Evolutionary conservation across 179 eudicot species (phyloP).

Genomic region (Beta corolliflora): DNA sequence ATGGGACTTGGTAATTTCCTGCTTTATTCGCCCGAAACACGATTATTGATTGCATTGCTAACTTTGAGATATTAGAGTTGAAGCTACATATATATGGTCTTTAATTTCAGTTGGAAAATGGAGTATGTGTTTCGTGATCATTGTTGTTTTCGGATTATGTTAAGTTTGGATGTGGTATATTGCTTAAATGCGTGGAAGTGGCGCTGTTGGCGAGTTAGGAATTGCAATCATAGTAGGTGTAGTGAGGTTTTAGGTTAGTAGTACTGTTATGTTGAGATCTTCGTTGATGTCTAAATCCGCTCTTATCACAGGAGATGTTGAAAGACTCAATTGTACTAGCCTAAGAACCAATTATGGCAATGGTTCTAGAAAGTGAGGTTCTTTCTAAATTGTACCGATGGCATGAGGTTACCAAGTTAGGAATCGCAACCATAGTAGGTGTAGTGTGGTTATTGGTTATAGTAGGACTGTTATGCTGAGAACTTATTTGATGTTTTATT

Average conservation of each 20-base stretch:
- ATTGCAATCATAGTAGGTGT: background rate
- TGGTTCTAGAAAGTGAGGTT: background rate
- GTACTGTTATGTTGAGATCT: background rate
- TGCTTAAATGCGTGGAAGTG: background rate
- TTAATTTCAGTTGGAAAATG: background rate
- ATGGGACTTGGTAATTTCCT: slow-evolving; percentile 82
- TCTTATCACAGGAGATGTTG: background rate
- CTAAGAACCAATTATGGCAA: background rate
- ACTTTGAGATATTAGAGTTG: background rate
- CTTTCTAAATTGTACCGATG: background rate
- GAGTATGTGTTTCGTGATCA: background rate
- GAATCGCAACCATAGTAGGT: background rate
- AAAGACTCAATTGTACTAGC: no score
- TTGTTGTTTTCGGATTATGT: background rate
- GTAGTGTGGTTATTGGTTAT: background rate
- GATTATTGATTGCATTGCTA: background rate
- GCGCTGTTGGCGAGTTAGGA: background rate
- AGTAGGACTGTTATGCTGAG: background rate
- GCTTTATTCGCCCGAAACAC: background rate
- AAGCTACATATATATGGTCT: background rate
- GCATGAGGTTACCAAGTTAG: background rate
- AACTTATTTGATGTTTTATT: background rate
- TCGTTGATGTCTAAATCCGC: background rate
- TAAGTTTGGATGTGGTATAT: background rate
- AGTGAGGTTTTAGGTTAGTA: background rate